Conservation (phyloP, 306 rosid genomes). For the Citrullus colocynthis region DNA sequence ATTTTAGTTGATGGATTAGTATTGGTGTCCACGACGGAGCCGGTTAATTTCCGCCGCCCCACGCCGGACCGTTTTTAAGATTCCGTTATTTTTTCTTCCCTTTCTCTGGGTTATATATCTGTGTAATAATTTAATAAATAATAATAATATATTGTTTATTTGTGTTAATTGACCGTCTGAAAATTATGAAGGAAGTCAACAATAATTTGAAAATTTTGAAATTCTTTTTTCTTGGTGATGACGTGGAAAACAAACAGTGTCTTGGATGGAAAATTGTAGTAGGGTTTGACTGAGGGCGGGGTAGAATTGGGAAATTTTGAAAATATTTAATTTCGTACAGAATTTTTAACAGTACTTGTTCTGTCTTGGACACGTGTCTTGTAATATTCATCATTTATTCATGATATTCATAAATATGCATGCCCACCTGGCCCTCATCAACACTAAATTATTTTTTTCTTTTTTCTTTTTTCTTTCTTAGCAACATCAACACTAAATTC, state of each 20-base stretch:
- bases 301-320: neutral
- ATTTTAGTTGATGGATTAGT: neutral
- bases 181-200: neutral
- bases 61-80: neutral
- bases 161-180: neutral
- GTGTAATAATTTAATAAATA: too few relatives aligned
- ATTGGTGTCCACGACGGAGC: slow-evolving; percentile 9
- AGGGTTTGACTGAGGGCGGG: neutral
- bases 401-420: slow-evolving; percentile 7
- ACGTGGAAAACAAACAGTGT: neutral
- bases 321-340: neutral
- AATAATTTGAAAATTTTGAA: neutral
- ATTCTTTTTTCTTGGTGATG: neutral
- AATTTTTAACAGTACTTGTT: neutral
- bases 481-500: too few relatives aligned
- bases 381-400: slow-evolving; percentile 7
- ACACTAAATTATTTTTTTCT: neutral
- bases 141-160: neutral
- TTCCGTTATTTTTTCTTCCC: too few relatives aligned
- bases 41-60: neutral
- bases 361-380: neutral
- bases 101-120: neutral
- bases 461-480: too few relatives aligned
- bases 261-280: neutral
- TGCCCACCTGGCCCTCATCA: neutral